Conservation (phyloP, 768 basidiomycete species). For the Sarcodon sp. region DNA sequence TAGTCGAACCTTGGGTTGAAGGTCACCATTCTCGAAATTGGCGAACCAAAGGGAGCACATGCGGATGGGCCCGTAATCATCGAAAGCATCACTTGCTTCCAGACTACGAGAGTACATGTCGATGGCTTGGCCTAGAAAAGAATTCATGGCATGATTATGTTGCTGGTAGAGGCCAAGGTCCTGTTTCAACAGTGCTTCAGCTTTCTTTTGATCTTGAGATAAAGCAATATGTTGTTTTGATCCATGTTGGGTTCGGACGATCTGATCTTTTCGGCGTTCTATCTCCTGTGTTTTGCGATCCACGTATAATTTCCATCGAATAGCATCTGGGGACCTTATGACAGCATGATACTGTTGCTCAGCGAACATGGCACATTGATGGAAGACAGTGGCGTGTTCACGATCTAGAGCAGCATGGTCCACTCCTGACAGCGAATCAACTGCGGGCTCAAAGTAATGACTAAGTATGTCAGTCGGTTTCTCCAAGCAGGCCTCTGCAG, state of each 20-base stretch:
- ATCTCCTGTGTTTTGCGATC: conserved; percentile 67
- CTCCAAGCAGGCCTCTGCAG: conserved; percentile 72
- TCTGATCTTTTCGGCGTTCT: conserved; percentile 29
- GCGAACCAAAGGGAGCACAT: conserved; percentile 89
- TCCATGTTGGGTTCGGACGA: conserved; percentile 12
- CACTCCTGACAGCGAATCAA: conserved; percentile 8
- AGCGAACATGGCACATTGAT: conserved; percentile 80
- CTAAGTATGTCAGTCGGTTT: conserved; percentile 60
- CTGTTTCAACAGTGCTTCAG: conserved; percentile 34
- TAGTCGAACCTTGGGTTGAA: conserved; percentile 27
- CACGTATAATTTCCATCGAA: conserved; percentile 57
- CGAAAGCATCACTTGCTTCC: conserved; percentile 51
- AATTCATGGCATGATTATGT: conserved; percentile 29
- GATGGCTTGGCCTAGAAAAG: conserved; percentile 65
- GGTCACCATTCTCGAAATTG: conserved; percentile 52
- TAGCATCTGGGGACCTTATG: conserved; percentile 52
- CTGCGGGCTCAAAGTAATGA: conserved; percentile 60
- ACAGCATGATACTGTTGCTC: conserved; percentile 76
- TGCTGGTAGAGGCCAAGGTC: conserved; percentile 35
- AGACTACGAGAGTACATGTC: conserved; percentile 80
- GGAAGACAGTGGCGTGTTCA: conserved; percentile 45
- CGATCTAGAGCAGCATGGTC: conserved; percentile 11
- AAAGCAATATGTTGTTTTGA: conserved; percentile 16
- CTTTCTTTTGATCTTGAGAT: conserved; percentile 24
- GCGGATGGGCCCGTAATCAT: conserved; percentile 68